phyloP scores from a whole-genome alignment of 2,329 filamentous ascomycete species.

The Aspergillus cejpii region DNA sequence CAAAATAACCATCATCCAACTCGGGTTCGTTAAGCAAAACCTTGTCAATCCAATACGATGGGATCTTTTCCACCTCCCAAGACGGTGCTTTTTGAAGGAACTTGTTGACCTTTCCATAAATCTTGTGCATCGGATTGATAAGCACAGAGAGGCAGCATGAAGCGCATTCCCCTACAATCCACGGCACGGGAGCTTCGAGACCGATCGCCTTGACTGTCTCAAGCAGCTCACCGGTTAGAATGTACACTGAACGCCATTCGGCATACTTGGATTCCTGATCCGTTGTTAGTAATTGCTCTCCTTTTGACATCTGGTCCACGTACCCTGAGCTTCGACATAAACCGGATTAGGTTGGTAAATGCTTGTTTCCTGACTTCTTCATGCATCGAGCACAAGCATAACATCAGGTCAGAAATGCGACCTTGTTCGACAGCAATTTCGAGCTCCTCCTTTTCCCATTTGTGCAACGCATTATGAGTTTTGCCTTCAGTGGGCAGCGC shows the following conservation, averaged over 20 bases:
- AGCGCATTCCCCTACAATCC: conserved; percentile 69
- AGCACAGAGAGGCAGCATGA: conserved; percentile 63
- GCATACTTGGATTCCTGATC: conserved; percentile 59
- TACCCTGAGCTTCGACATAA: conserved; percentile 47
- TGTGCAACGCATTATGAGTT: conserved; percentile 43
- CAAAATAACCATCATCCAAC: conserved; percentile 64
- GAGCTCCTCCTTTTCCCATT: conserved; percentile 69
- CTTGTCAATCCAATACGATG: conserved; percentile 58
- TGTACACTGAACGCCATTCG: conserved; percentile 70
- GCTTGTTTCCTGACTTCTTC: conserved; percentile 73
- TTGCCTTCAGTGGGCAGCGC: conserved; percentile 42
- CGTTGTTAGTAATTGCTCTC: conserved; percentile 7
- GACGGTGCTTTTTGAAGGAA: conserved; percentile 71
- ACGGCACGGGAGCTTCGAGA: conserved; percentile 57
- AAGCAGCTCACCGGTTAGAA: conserved; percentile 70
- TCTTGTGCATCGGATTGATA: conserved; percentile 66
- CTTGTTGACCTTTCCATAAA: conserved; percentile 80
- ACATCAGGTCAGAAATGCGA: conserved; percentile 61
- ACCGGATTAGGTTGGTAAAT: conserved; percentile 30
- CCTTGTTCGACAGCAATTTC: conserved; percentile 75
- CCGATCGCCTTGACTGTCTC: conserved; percentile 61
- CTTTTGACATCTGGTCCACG: conserved; percentile 4
- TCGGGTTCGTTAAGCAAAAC: conserved; percentile 68
- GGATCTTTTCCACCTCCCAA: conserved; percentile 59
- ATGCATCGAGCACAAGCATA: conserved; percentile 69